Base-by-base conservation (phyloP, 495 filamentous ascomycete genomes). In the Xylaria bambusicola region DNA sequence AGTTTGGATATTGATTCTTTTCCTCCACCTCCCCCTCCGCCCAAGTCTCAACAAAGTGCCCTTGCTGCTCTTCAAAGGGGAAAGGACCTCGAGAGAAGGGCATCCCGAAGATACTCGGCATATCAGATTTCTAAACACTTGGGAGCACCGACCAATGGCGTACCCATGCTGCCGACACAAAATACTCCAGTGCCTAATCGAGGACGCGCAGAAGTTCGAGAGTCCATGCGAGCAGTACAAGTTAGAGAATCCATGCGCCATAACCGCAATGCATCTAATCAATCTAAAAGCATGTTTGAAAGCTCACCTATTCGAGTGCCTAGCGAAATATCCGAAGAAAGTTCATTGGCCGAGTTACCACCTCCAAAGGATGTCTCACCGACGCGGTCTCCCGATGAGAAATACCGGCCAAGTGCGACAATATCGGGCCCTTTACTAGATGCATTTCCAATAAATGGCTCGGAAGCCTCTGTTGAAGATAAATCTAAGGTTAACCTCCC, bases 61-160 rank as follows among this genome's bases (percentile, higher is more conserved):
- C 78, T 98, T 49, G 91, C 90, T 38, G 92, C 92, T 42, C 73
- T 98, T 60, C 95, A 98, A 70, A 81, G 90, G 70, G 92, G 92
- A 52, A 91, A 92, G 5, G 91, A 96, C 57, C 77, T 98, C n/a
- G 93, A 98, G 67, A 83, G 94, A 63, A 84, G 94, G 64, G 95
- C 94, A 9, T 98, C 95, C 3, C 82, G 93, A 65, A 79, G 94
- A 64, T 98, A 97, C 68, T 97, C 93, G 29, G 87, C 88, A 40
- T 98, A 98, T 73, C 95, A 98, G 65, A 93, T 98, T 46, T 90
- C 90, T 21, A 97, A 96, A 65, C 91, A 96, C 59, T 80, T 97
- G 3, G 94, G 93, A 2, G 82, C 86, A 23, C 87, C 88, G 31
- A 80, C 89, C 13, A 90, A 87, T 69, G 92, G 89, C 17, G 85